phyloP scores from a whole-genome alignment of 1,139 yeast genomes.

The Protomyces pachydermus region DNA sequence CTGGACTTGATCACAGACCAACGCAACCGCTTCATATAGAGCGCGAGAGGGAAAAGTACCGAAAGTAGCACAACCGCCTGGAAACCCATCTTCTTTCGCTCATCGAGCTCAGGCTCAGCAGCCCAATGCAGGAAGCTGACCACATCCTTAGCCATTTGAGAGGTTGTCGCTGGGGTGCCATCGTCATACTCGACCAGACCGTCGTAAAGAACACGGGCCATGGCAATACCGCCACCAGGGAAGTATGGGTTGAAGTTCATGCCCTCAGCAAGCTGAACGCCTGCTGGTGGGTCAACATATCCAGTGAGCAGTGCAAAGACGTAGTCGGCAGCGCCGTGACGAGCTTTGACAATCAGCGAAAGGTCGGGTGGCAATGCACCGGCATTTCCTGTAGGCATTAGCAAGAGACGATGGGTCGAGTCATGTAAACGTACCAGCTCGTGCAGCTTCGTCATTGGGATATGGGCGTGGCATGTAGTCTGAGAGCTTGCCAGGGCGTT shows the following conservation, averaged over 20 bases:
- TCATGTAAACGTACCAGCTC: conserved; percentile 63
- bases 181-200: conserved; percentile 97
- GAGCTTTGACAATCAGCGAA: conserved; percentile 94
- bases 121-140: conserved; percentile 96
- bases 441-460: conserved; percentile 97
- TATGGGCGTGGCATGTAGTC: conserved; percentile 94
- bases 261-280: conserved; percentile 77
- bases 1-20: conserved; percentile 96
- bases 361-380: conserved; percentile 99
- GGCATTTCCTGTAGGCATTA: conserved; percentile 51
- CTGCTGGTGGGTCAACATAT: conserved; percentile 98
- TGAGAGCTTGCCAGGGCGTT: conserved; percentile 97
- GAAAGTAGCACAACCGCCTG: conserved; percentile 82
- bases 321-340: conserved; percentile 98
- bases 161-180: conserved; percentile 96
- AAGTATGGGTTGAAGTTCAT: conserved; percentile 98
- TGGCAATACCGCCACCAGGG: conserved; percentile 99
- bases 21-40: conserved; percentile 96
- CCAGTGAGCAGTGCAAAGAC: conserved; percentile 93
- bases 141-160: conserved; percentile 99
- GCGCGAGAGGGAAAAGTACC: conserved; percentile 70
- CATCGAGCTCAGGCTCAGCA: conserved; percentile 97
- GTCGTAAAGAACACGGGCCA: conserved; percentile 97
- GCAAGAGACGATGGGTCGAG: neutral
- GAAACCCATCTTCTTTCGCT: conserved; percentile 93